Evolutionary conservation across 768 basidiomycete genomes (phyloP), one percentile per base, ranked within the genome.

Genomic region (Chalciporus chontae): DNA sequence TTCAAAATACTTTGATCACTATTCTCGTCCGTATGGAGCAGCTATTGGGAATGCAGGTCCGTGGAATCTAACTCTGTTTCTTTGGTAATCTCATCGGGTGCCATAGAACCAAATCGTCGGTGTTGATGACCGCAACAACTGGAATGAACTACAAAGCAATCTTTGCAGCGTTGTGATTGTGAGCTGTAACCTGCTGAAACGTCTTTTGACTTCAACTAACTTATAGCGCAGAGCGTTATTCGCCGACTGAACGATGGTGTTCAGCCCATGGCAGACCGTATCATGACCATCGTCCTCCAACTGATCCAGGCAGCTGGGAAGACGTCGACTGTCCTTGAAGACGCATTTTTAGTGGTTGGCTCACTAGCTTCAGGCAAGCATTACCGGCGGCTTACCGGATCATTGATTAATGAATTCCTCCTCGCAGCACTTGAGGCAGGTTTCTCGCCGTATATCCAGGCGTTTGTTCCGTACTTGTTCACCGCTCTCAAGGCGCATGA

Each of bases 121-220:
- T 39, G 76, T 85, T 15, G 96, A 99, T 69, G 96, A 99, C 64
- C 85, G 91, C 54, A 94, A 94, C 70, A 99, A 96, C 73, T 96
- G 95, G 94, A 96, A 96, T 63, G 95, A 99, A 66, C 77, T 99
- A 21, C 94, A 96, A 67, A 87, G 91, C 71, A 96, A 95, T 71
- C 78, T 97, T 59, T 96, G 94, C 67, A 84, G 87, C 56, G 89
- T 96, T 41, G 77, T 90, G 46, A 88, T 91, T 47, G 91, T 92
- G 63, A 64, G 89, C 73, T 37, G 6, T 37, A 7, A 6, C 24
- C 11, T 43, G 40, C 18, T 7, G 13, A 18, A 11, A 31, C 31
- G 24, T 17, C 24, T 43, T 9, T 32, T 8, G 0, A 23, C 34
- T 23, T 46, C 56, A 26, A 47, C 45, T 37, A 23, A 54, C 26